Conservation (phyloP, 805 yeast species). For the Candida ulmi region DNA sequence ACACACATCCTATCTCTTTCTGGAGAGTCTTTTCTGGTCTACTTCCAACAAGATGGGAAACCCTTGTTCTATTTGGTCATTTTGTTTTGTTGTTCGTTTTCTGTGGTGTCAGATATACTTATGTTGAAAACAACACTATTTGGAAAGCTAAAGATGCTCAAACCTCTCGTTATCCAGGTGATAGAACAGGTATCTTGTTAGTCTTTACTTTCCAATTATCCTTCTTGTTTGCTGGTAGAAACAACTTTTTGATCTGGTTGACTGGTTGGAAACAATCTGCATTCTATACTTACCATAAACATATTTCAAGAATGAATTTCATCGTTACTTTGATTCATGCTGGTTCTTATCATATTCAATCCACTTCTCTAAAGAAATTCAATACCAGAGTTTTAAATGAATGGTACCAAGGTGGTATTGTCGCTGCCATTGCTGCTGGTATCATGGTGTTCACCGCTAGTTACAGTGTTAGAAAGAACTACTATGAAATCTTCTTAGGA, state of each 20-base stretch:
- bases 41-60: constrained; percentile 20
- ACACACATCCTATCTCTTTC: constrained; percentile 13
- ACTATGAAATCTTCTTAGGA: constrained; percentile 57
- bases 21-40: constrained; percentile 15
- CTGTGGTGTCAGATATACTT: constrained; percentile 14
- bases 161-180: constrained; percentile 22
- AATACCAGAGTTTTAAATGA: constrained; percentile 4
- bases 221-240: constrained; percentile 64
- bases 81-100: constrained; percentile 17
- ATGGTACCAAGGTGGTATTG: constrained; percentile 20
- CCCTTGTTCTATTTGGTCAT: constrained; percentile 30
- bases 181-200: constrained; percentile 18
- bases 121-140: constrained; percentile 13
- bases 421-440: constrained; percentile 9
- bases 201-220: constrained; percentile 43
- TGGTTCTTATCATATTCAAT: constrained; percentile 18
- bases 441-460: constrained; percentile 9
- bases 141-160: constrained; percentile 15
- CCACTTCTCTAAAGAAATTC: constrained; percentile 10
- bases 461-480: constrained; percentile 43
- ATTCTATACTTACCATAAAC: constrained; percentile 62
- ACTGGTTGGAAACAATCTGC: constrained; percentile 66
- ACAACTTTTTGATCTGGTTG: constrained; percentile 54
- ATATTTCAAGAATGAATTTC: constrained; percentile 46
- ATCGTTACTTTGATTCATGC: constrained; percentile 15